Evolutionary conservation across 2,329 filamentous ascomycete genomes (phyloP).

Genomic region (Neonectria coccinea): DNA sequence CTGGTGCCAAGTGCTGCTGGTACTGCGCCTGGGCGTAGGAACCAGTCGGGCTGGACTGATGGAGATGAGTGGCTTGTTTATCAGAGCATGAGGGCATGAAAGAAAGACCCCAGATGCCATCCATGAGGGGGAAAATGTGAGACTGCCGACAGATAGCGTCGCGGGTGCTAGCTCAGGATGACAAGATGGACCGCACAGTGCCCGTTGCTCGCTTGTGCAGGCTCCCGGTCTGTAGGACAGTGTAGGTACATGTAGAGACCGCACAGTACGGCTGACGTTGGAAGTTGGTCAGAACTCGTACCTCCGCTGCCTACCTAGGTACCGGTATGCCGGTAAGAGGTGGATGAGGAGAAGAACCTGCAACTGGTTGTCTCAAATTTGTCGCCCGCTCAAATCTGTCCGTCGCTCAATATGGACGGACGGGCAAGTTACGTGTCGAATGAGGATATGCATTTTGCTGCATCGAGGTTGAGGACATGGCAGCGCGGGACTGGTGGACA

Average conservation of each 20-base stretch:
- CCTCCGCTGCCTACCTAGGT: conserved; percentile 7
- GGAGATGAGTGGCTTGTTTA: conserved; percentile 9
- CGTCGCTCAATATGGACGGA: conserved; percentile 10
- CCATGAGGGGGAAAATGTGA: conserved; percentile 9
- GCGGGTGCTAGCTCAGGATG: conserved; percentile 4
- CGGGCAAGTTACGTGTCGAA: conserved; percentile 23
- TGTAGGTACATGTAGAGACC: neutral
- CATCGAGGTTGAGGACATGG: conserved; percentile 16
- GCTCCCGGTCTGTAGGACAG: neutral
- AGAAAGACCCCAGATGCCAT: conserved; percentile 4
- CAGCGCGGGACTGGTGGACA: conserved; percentile 8
- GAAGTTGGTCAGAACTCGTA: conserved; percentile 8
- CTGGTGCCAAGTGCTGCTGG: neutral
- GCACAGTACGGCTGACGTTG: conserved; percentile 18
- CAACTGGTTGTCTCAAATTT: conserved; percentile 3
- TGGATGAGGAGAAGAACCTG: conserved; percentile 8
- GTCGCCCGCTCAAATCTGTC: conserved; percentile 6
- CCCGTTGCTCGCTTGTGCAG: conserved; percentile 9
- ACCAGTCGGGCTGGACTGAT: neutral
- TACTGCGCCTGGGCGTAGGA: neutral
- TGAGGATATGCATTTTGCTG: conserved; percentile 9
- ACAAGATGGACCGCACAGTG: conserved; percentile 29
- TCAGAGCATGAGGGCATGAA: too few relatives aligned
- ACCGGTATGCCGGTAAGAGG: conserved; percentile 20
- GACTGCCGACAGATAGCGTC: conserved; percentile 18